phyloP scores from a whole-genome alignment of 2,329 filamentous ascomycete genomes.

The Sporothrix protearum region DNA sequence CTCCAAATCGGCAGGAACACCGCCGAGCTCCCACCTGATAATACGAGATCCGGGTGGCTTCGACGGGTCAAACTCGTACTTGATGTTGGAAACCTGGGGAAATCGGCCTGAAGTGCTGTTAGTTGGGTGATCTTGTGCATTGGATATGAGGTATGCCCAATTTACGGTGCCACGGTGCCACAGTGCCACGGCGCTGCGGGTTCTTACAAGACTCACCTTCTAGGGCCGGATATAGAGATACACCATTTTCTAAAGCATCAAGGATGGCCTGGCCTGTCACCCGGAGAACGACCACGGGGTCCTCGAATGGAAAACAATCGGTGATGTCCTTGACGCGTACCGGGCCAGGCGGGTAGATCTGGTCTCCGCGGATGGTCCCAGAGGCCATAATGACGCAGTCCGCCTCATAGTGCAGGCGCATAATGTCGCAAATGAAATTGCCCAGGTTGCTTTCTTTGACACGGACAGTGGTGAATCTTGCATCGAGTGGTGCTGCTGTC shows the following conservation, averaged over 20 bases:
- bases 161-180: neutral
- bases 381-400: conserved; percentile 83
- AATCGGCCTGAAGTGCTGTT: conserved; percentile 53
- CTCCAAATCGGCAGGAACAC: conserved; percentile 57
- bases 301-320: conserved; percentile 88
- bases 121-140: neutral
- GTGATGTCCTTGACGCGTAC: conserved; percentile 77
- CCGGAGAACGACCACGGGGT: conserved; percentile 75
- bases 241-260: conserved; percentile 79
- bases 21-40: conserved; percentile 57
- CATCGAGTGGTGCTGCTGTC: conserved; percentile 77
- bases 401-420: conserved; percentile 75
- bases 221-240: conserved; percentile 74
- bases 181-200: neutral
- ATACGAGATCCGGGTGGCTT: conserved; percentile 61
- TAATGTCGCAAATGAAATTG: conserved; percentile 89
- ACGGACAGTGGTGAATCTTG: conserved; percentile 79
- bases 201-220: conserved; percentile 52
- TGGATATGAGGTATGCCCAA: neutral
- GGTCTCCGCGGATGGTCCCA: conserved; percentile 82
- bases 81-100: conserved; percentile 81
- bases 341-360: conserved; percentile 79
- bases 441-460: conserved; percentile 76
- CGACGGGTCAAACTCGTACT: conserved; percentile 66
- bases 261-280: conserved; percentile 68